Evolutionary conservation across 1,139 yeast species (phyloP).

Genomic region (Sugiyamaella castrensis): DNA sequence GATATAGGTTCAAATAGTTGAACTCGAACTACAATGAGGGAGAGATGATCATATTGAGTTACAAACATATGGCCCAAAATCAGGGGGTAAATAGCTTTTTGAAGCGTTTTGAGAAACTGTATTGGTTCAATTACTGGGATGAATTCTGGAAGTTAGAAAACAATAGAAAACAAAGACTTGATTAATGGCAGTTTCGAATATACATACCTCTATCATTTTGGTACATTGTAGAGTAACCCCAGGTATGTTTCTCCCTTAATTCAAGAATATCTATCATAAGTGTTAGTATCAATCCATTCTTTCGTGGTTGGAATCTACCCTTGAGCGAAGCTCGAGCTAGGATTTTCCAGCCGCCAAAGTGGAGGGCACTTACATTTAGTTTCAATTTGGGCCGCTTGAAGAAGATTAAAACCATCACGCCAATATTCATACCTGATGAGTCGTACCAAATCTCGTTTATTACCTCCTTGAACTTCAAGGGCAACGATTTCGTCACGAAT

Average conservation of each 20-base stretch:
- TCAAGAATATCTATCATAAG: slow-evolving; percentile 46
- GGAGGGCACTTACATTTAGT: slow-evolving; percentile 46
- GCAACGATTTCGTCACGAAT: slow-evolving; percentile 17
- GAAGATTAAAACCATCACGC: slow-evolving; percentile 60
- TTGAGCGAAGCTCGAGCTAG: too few species aligned
- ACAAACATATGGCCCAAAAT: slow-evolving; percentile 55
- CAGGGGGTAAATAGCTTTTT: slow-evolving; percentile 42
- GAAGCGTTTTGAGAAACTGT: slow-evolving; percentile 48
- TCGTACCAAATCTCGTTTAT: slow-evolving; percentile 51
- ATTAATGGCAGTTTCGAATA: too few species aligned
- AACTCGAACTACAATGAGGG: slow-evolving; percentile 58
- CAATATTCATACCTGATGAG: slow-evolving; percentile 54
- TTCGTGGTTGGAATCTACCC: too few species aligned
- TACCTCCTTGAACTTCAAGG: slow-evolving; percentile 21
- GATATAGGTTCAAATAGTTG: slow-evolving; percentile 58
- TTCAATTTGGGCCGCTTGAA: slow-evolving; percentile 72
- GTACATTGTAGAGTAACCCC: slow-evolving; percentile 59
- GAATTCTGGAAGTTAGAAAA: slow-evolving; percentile 39
- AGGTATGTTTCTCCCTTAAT: slow-evolving; percentile 49
- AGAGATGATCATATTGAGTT: slow-evolving; percentile 62
- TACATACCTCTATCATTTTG: slow-evolving; percentile 7
- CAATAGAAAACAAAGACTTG: slow-evolving; percentile 18
- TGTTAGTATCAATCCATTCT: not conserved
- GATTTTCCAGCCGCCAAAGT: too few species aligned
- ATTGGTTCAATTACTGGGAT: slow-evolving; percentile 41